Percentiles rank a stretch among this genome's conserved stretches.
Evolutionary conservation across 2,329 filamentous ascomycete species (phyloP).

Genomic region (Monilinia fructicola): DNA sequence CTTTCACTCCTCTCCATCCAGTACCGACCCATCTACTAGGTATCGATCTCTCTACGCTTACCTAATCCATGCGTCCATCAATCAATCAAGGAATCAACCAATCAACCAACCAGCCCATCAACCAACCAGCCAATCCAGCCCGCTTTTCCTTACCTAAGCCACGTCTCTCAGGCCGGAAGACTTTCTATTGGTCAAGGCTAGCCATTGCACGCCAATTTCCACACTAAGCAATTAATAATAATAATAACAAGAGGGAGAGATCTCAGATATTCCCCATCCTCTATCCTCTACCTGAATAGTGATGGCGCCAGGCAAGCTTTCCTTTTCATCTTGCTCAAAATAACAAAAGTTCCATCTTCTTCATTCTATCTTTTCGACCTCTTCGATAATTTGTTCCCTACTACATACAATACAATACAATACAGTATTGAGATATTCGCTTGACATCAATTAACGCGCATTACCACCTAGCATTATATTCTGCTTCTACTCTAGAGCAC

Average conservation of each 20-base stretch:
- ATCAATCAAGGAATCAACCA: too few species aligned
- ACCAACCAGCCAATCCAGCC: too few species aligned
- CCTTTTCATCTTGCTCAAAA: conserved; percentile 12
- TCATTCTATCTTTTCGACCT: neutral
- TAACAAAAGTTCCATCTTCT: conserved; percentile 4
- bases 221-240: conserved; percentile 15
- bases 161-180: neutral
- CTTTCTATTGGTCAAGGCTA: neutral
- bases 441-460: conserved; percentile 10
- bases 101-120: too few species aligned
- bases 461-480: neutral
- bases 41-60: too few species aligned
- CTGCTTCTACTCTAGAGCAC: neutral
- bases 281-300: neutral
- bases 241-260: neutral
- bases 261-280: too few species aligned
- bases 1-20: neutral
- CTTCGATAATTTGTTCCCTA: conserved; percentile 23
- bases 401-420: too few species aligned
- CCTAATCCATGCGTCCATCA: too few species aligned
- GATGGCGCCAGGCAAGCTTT: conserved; percentile 12
- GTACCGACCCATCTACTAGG: too few species aligned
- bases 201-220: neutral
- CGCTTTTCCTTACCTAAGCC: conserved; percentile 14
- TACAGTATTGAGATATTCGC: neutral